A percentile compares a stretch with the other conserved stretches of the same genome.
Evolutionary conservation across 78 protist species (phyloP).

Genomic region (Pelomyxa schiedti): DNA sequence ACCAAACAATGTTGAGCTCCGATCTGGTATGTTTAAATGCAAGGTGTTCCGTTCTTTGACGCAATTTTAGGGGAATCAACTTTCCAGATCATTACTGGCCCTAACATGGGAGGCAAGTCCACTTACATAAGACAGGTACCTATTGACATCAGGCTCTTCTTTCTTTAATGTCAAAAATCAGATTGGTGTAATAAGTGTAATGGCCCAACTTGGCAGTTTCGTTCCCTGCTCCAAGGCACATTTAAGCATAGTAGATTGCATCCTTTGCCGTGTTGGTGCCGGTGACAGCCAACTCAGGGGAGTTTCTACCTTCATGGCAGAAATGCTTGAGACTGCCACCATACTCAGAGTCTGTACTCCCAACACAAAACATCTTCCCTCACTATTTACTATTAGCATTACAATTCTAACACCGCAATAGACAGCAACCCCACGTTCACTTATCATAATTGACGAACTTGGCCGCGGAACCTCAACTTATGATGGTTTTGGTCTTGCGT

Average conservation of each 20-base stretch:
- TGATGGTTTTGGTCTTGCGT: conserved; percentile 98
- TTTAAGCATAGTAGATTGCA: conserved; percentile 57
- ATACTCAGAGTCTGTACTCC: conserved; percentile 48
- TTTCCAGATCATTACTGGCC: conserved; percentile 80
- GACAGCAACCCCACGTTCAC: conserved; percentile 66
- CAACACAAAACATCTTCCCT: not conserved
- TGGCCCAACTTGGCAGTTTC: conserved; percentile 98
- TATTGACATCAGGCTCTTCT: too few species aligned
- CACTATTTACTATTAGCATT: not conserved
- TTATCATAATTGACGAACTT: conserved; percentile 95
- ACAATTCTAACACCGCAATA: not conserved
- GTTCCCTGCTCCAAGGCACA: conserved; percentile 74
- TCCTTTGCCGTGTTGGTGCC: conserved; percentile 95
- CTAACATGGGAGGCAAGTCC: conserved; percentile 75
- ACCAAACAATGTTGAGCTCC: conserved; percentile 70
- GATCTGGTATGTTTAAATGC: not conserved
- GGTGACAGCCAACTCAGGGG: conserved; percentile 89
- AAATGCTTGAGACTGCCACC: conserved; percentile 94
- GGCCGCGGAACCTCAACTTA: conserved; percentile 98
- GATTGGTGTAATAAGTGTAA: conserved; percentile 70
- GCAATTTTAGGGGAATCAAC: conserved; percentile 6
- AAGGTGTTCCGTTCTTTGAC: not conserved
- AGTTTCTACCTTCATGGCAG: conserved; percentile 96
- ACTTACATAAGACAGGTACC: conserved; percentile 51
- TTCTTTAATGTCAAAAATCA: too few species aligned